Base-by-base conservation (phyloP, 2,329 filamentous ascomycete species). In the Trichophyton mentagrophytes region DNA sequence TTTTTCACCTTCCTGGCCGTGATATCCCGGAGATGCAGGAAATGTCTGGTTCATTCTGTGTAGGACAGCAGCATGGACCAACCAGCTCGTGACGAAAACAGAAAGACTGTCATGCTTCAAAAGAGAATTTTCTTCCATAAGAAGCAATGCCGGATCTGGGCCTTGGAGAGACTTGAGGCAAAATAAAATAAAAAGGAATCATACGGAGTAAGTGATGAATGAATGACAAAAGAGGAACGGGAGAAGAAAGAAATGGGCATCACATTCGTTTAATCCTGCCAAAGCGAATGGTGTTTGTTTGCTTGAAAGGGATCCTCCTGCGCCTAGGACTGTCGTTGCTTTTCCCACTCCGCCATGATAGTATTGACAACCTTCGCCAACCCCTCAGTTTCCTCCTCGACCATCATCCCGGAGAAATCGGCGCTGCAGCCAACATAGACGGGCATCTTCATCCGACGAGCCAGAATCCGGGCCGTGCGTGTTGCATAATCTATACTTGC, bases 311-410 rank as follows among this genome's bases (percentile, higher is more conserved):
- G 40, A 57, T 25, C 17, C 20, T 57, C 13, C n/a, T 57, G 9
- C 33, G 33, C n/a, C 30, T 42, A n/a, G 53, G 15, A 15, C n/a
- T 25, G 55, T 27, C 46, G 33, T 25, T 61, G 56, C 30, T 63
- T 61, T 22, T 71, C 67, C 71, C 69, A 73, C 66, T 82, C 79
- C 49, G 76, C 75, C 69, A 85, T 76, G 13, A 91, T 81, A 55
- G 88, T 82, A 62, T 87, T 82, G 36, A 91, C 84, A 46, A 95
- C 84, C 65, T 81, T 82, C 68, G 82, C 84, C 67, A 96, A 86
- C 0, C 87, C 89, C 69, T 92, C 90, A 85, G 96, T 91, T 76
- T 97, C 92, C 77, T 97, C 93, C 70, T 96, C 91, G 5, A 92
- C 84, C 0, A 85, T 88, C 20, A 90, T 87, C 8, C 90, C 90